These are phyloP conservation scores for Rhododendron williamsianum DNA, from an alignment of 148 eudicot species.

Conservation along the genomic window DNA sequence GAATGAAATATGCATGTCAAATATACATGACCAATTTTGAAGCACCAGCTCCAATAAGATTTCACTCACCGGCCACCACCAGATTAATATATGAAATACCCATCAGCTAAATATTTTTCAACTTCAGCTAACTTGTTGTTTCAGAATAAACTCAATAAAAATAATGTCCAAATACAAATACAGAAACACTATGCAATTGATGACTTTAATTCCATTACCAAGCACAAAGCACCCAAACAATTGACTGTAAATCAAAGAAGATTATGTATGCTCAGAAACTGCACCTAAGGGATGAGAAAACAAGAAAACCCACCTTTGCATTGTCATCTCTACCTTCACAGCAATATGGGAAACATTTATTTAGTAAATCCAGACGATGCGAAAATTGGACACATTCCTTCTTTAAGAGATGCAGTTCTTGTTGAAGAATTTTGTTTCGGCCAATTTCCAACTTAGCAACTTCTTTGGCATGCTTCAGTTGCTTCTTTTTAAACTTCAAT, in stretches of 20 bases:
- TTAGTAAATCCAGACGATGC: constrained; percentile 41
- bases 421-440: constrained; percentile 41
- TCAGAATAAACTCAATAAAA: neutral
- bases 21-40: neutral
- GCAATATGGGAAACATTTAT: constrained; percentile 28
- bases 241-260: neutral
- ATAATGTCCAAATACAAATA: neutral
- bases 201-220: neutral
- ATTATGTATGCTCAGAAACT: neutral
- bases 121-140: neutral
- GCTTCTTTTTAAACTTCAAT: constrained; percentile 63
- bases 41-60: neutral
- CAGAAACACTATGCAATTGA: neutral
- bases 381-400: constrained; percentile 36
- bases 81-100: neutral
- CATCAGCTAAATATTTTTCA: neutral
- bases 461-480: constrained; percentile 74
- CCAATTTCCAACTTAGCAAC: constrained; percentile 52
- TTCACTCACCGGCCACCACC: neutral
- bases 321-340: constrained; percentile 36
- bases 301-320: constrained; percentile 46
- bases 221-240: constrained; percentile 6
- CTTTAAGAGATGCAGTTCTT: constrained; percentile 45
- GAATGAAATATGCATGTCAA: neutral
- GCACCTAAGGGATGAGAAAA: neutral